Evolutionary conservation across 768 basidiomycete species (phyloP).

Genomic region (Hericium coralloides): DNA sequence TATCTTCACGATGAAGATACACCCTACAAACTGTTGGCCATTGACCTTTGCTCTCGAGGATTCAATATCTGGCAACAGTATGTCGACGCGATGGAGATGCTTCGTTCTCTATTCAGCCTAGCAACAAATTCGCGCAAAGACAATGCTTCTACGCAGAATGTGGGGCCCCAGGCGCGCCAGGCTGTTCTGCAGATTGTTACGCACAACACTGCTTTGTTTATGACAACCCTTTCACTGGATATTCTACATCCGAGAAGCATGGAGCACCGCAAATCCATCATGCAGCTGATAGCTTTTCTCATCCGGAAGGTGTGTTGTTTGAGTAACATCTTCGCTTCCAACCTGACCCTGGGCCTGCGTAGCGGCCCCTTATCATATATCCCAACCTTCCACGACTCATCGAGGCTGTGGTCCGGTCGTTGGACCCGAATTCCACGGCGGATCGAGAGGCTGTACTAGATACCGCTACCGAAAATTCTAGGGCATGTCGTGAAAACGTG

Average conservation of each 20-base stretch:
- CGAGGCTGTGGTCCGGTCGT: constrained; percentile 92
- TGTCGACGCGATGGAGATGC: constrained; percentile 80
- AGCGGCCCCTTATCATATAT: constrained; percentile 82
- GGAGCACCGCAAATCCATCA: constrained; percentile 75
- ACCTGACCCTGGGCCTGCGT: not conserved
- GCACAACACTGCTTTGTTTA: constrained; percentile 80
- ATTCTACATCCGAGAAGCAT: constrained; percentile 70
- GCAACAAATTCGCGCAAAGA: constrained; percentile 70
- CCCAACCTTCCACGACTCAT: constrained; percentile 77
- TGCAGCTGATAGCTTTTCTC: constrained; percentile 90
- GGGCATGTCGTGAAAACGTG: constrained; percentile 93
- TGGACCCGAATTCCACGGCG: constrained; percentile 80
- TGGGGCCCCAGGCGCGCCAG: constrained; percentile 67
- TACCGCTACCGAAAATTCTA: constrained; percentile 90
- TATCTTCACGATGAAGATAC: constrained; percentile 72
- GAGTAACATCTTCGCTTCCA: not conserved
- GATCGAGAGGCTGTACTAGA: constrained; percentile 81
- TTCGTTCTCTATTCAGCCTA: constrained; percentile 75
- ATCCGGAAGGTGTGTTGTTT: constrained; percentile 64
- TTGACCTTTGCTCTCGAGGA: constrained; percentile 86
- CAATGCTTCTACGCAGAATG: constrained; percentile 55
- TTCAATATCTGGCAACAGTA: constrained; percentile 95
- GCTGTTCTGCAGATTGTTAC: constrained; percentile 83
- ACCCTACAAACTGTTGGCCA: constrained; percentile 59
- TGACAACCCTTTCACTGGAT: constrained; percentile 88